A percentile compares a stretch with the other conserved stretches of the same genome.
Evolutionary conservation across 805 yeast species (phyloP).

Genomic region (Hanseniaspora taiwanica): DNA sequence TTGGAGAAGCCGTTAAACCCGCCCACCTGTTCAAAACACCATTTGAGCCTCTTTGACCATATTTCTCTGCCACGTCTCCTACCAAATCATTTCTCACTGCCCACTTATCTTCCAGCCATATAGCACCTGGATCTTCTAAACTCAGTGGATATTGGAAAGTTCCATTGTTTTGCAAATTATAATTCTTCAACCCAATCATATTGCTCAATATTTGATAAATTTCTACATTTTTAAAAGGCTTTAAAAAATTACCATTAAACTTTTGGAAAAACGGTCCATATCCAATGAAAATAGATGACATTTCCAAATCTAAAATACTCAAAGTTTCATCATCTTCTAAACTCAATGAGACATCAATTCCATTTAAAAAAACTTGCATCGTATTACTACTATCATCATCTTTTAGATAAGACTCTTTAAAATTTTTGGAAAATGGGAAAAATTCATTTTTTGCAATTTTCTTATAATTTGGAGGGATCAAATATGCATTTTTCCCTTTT

Average conservation of each 20-base stretch:
- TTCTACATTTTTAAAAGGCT: slow-evolving; percentile 62
- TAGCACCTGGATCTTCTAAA: slow-evolving; percentile 30
- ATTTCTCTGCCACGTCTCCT: neutral
- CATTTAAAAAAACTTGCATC: slow-evolving; percentile 29
- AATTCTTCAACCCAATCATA: slow-evolving; percentile 32
- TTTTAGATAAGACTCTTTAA: too few species aligned
- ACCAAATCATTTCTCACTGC: too few species aligned
- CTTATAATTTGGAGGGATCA: too few species aligned
- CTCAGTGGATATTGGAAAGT: slow-evolving; percentile 10
- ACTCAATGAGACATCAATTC: slow-evolving; percentile 30
- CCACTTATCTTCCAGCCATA: slow-evolving; percentile 21
- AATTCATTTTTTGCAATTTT: too few species aligned
- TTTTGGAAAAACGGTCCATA: slow-evolving; percentile 63
- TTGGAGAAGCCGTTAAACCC: neutral
- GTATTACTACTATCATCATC: too few species aligned
- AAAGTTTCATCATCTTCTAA: slow-evolving; percentile 28
- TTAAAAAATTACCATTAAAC: slow-evolving; percentile 13
- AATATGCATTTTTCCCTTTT: too few species aligned
- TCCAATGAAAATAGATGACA: slow-evolving; percentile 75
- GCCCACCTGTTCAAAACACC: neutral
- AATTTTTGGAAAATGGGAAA: too few species aligned
- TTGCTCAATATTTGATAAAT: slow-evolving; percentile 67
- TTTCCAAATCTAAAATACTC: too few species aligned
- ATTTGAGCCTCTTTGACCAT: slow-evolving; percentile 2
- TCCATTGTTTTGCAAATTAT: slow-evolving; percentile 50